phyloP scores from a whole-genome alignment of 1,284 basidiomycete genomes.

The Phylloporus sp. region DNA sequence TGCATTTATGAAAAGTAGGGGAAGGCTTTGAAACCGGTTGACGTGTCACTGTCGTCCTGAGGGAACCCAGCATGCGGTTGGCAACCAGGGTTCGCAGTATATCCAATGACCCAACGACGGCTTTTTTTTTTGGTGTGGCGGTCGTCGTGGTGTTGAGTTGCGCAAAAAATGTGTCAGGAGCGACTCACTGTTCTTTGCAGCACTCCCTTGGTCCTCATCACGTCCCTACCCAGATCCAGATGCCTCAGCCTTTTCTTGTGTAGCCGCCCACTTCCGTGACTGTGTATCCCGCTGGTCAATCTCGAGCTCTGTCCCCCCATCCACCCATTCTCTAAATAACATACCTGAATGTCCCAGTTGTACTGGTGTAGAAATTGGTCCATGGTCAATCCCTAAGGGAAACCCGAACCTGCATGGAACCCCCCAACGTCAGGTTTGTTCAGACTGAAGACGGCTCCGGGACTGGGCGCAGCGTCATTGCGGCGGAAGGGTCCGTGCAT shows the following conservation, averaged over 20 bases:
- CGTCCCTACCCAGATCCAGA: conserved; percentile 26
- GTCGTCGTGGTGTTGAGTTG: conserved; percentile 24
- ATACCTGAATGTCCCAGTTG: conserved; percentile 70
- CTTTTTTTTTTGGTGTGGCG: conserved; percentile 64
- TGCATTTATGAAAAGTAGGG: conserved; percentile 59
- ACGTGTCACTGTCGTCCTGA: conserved; percentile 31
- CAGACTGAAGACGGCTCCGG: too few relatives aligned
- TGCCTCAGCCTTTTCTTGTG: conserved; percentile 56
- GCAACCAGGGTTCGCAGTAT: conserved; percentile 44
- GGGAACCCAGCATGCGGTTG: conserved; percentile 53
- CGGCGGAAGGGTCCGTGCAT: too few relatives aligned
- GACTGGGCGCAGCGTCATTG: too few relatives aligned
- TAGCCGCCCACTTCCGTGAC: conserved; percentile 75
- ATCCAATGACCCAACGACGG: conserved; percentile 46
- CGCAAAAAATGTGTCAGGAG: too few relatives aligned
- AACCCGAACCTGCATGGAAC: too few relatives aligned
- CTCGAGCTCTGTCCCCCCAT: conserved; percentile 55
- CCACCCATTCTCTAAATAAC: conserved; percentile 64
- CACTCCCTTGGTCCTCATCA: conserved; percentile 46
- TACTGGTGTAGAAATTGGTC: conserved; percentile 78
- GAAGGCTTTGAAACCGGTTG: conserved; percentile 47
- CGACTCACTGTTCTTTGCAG: conserved; percentile 64
- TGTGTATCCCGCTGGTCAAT: conserved; percentile 68
- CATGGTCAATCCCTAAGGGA: conserved; percentile 64
- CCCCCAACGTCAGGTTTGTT: too few relatives aligned